Percentiles rank a stretch among this genome's conserved stretches.
These are phyloP conservation scores for Dactylellina drechsleri DNA, from an alignment of 2,329 filamentous ascomycete genomes.

Conservation along the genomic window DNA sequence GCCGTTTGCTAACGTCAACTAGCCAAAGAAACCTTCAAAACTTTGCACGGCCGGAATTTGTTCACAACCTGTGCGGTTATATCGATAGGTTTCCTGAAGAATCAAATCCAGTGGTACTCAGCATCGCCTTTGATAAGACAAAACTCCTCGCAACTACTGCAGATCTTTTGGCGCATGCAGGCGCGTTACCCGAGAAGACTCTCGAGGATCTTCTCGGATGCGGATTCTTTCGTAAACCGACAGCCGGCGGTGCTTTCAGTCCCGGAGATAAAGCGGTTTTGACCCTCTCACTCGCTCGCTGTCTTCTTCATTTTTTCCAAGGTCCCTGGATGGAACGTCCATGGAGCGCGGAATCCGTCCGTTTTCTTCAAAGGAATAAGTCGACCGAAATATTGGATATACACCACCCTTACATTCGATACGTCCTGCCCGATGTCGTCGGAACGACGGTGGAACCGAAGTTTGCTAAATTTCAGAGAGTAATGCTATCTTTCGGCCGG, in stretches of 20 bases:
- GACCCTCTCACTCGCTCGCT: conserved; percentile 25
- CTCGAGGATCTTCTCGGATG: conserved; percentile 12
- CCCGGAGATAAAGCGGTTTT: conserved; percentile 22
- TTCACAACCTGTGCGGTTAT: conserved; percentile 21
- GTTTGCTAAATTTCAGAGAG: conserved; percentile 4
- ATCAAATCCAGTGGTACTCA: conserved; percentile 14
- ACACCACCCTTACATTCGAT: conserved; percentile 22
- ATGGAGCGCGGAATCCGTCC: conserved; percentile 23
- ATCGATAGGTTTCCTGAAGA: conserved; percentile 6
- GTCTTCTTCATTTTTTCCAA: conserved; percentile 30
- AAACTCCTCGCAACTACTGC: conserved; percentile 14
- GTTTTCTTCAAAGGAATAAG: conserved; percentile 17
- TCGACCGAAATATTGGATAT: conserved; percentile 16
- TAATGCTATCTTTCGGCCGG: conserved; percentile 15
- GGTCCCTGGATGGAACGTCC: conserved; percentile 22
- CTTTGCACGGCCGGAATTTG: conserved; percentile 2
- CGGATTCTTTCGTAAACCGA: conserved; percentile 25
- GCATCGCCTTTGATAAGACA: conserved; percentile 17
- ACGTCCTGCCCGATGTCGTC: not conserved
- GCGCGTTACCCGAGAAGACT: conserved; percentile 7
- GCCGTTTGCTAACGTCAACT: conserved; percentile 1
- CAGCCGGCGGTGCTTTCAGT: conserved; percentile 21
- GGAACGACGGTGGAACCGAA: conserved; percentile 2
- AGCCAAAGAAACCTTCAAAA: conserved; percentile 11
- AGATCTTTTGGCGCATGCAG: conserved; percentile 9